phyloP scores from a whole-genome alignment of 805 yeast genomes.

The Dipodascopsis uninucleata region DNA sequence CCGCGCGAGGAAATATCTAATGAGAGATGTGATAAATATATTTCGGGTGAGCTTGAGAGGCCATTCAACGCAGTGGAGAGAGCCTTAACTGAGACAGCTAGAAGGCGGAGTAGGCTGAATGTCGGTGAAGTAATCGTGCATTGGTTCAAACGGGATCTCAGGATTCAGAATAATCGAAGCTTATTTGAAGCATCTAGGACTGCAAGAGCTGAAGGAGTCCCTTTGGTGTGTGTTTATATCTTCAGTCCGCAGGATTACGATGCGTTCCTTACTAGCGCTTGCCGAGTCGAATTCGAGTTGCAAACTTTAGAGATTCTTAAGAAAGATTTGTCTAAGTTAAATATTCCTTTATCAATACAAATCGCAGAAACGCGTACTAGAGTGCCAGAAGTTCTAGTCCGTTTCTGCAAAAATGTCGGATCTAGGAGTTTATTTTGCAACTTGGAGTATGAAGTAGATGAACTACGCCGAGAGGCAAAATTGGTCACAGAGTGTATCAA shows the following conservation, averaged over 20 bases:
- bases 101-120: not conserved
- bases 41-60: not conserved
- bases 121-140: slow-evolving; percentile 33
- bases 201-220: slow-evolving; percentile 35
- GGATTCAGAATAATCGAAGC: slow-evolving; percentile 46
- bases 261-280: slow-evolving; percentile 45
- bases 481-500: slow-evolving; percentile 27
- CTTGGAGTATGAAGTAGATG: slow-evolving; percentile 47
- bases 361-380: not conserved
- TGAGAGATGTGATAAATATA: not conserved
- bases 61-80: not conserved
- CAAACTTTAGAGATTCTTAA: slow-evolving; percentile 38
- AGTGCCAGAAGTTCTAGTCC: not conserved
- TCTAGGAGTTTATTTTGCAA: slow-evolving; percentile 39
- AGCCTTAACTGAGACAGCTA: not conserved
- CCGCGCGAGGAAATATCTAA: slow-evolving; percentile 1
- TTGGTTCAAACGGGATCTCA: slow-evolving; percentile 48
- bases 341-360: slow-evolving; percentile 39
- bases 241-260: slow-evolving; percentile 42
- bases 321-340: slow-evolving; percentile 34
- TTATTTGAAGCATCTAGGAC: slow-evolving; percentile 39
- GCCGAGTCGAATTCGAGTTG: slow-evolving; percentile 42
- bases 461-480: slow-evolving; percentile 36
- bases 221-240: slow-evolving; percentile 44
- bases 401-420: slow-evolving; percentile 34